Percentiles rank a stretch among this genome's conserved stretches.
Conservation (phyloP, 352 stramenopile genomes). For the Blastocystis sp. region DNA sequence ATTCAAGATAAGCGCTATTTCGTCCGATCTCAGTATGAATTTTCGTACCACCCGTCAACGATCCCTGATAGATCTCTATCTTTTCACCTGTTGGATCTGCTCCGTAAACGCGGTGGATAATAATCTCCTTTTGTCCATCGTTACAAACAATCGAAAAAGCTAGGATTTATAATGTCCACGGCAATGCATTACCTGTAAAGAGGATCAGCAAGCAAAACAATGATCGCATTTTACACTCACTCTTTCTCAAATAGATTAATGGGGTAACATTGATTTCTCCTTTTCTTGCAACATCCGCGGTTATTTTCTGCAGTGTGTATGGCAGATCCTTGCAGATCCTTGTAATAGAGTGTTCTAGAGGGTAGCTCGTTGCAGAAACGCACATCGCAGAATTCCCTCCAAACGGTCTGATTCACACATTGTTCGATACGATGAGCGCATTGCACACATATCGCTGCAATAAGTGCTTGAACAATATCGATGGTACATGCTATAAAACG, state of each 20-base stretch:
- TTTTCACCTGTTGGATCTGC: slow-evolving; percentile 50
- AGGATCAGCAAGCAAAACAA: slow-evolving; percentile 16
- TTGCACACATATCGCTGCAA: slow-evolving; percentile 33
- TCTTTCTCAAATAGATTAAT: slow-evolving; percentile 17
- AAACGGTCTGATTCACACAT: background rate
- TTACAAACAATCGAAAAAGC: slow-evolving; percentile 39
- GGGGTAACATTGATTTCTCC: background rate
- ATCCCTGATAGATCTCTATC: slow-evolving; percentile 48
- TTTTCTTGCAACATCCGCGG: background rate
- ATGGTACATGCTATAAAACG: slow-evolving; percentile 58
- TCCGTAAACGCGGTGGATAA: slow-evolving; percentile 48
- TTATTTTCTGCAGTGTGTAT: background rate
- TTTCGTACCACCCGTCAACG: background rate
- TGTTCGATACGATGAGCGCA: background rate
- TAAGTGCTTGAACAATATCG: slow-evolving; percentile 38
- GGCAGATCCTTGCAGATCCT: no score
- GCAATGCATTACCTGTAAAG: slow-evolving; percentile 20
- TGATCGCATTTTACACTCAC: background rate
- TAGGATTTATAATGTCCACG: background rate
- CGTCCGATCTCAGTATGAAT: slow-evolving; percentile 43
- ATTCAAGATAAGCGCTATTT: slow-evolving; percentile 36
- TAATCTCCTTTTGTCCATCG: background rate
- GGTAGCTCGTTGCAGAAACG: background rate
- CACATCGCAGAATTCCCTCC: slow-evolving; percentile 4
- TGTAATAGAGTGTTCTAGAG: background rate